Evolutionary conservation across 139 green algal genomes (phyloP).

Genomic region (Edaphochlamys debaryana): DNA sequence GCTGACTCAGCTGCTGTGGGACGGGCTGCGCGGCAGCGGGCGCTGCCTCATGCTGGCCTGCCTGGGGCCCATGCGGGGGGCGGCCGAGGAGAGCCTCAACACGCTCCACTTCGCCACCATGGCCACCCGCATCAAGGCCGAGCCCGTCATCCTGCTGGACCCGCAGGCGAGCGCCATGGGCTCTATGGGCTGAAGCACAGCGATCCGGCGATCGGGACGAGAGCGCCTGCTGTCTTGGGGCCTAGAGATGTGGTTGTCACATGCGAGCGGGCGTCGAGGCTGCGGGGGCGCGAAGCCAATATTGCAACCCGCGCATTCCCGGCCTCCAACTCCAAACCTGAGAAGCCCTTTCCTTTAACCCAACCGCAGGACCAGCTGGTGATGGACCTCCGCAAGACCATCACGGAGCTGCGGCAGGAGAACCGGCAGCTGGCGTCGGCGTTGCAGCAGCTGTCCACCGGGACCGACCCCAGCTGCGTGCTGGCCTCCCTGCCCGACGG

Average conservation of each 20-base stretch:
- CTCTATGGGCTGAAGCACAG: neutral
- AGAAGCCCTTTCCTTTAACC: too few relatives aligned
- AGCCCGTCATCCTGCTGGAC: slow-evolving; percentile 67
- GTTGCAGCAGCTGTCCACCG: slow-evolving; percentile 49
- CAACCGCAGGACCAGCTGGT: slow-evolving; percentile 70
- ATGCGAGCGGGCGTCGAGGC: too few relatives aligned
- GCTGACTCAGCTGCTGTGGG: slow-evolving; percentile 77
- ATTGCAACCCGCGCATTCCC: too few relatives aligned
- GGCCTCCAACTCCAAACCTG: too few relatives aligned
- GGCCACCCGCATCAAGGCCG: slow-evolving; percentile 68
- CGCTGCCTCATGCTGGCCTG: slow-evolving; percentile 79
- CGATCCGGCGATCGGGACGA: too few relatives aligned
- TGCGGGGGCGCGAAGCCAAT: too few relatives aligned
- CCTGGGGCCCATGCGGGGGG: slow-evolving; percentile 61
- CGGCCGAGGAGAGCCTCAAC: slow-evolving; percentile 71
- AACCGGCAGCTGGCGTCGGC: slow-evolving; percentile 61
- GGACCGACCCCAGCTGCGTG: slow-evolving; percentile 45
- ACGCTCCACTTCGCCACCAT: slow-evolving; percentile 78
- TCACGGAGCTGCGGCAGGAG: slow-evolving; percentile 62
- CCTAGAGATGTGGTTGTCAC: too few relatives aligned
- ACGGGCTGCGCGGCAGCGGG: slow-evolving; percentile 57
- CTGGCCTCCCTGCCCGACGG: slow-evolving; percentile 53
- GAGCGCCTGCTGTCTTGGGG: too few relatives aligned
- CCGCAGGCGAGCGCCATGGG: slow-evolving; percentile 40
- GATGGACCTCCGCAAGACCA: slow-evolving; percentile 69